Base-by-base conservation (phyloP, 139 green algal genomes). In the Auxenochlorella protothecoides region DNA sequence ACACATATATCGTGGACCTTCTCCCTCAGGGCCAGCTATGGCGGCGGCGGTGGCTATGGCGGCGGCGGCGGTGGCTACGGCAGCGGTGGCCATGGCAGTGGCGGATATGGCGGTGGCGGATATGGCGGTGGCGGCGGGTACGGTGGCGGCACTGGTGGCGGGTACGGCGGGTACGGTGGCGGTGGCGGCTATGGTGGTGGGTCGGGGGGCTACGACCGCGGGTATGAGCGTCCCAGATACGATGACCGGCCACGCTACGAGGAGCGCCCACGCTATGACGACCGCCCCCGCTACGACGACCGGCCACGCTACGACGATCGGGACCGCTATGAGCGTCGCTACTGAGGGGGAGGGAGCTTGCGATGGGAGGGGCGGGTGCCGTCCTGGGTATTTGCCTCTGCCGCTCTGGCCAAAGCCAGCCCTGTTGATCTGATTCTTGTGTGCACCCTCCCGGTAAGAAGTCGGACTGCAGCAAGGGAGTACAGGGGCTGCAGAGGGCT, bases 71-170 rank as follows among this genome's bases (percentile, higher is more conserved):
- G 68, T 7, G 76, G 27, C 27, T 44, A 44, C 27, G 27, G 27
- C 27, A 44, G 27, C 27, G 27, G 27, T 44, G 27, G n/a, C n/a
- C n/a, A n/a, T n/a, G n/a, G 27, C 27, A 1, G 73, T 55, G 66
- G 73, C 69, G 56, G 71, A 13, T 76, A 75, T 61, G 66, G 73
- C 64, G 63, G 16, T 9, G 51, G 60, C 59, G 44, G 69, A 10
- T 68, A 74, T 5, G 74, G 68, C 16, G 51, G 66, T n/a, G 53
- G 53, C 14, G 53, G 66, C 59, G 60, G 71, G 13, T 68, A 64
- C 0, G 71, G 65, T 63, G 53, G 76, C 57, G 68, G 79, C 16
- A 74, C 72, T 67, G 68, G 74, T 63, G 56, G 59, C 54, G 72
- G 63, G 27, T 44, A 44, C 27, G 27, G 27, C 7, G 62, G 72